Conservation (phyloP, 163 green algal genomes). For the Prototheca cutis region DNA sequence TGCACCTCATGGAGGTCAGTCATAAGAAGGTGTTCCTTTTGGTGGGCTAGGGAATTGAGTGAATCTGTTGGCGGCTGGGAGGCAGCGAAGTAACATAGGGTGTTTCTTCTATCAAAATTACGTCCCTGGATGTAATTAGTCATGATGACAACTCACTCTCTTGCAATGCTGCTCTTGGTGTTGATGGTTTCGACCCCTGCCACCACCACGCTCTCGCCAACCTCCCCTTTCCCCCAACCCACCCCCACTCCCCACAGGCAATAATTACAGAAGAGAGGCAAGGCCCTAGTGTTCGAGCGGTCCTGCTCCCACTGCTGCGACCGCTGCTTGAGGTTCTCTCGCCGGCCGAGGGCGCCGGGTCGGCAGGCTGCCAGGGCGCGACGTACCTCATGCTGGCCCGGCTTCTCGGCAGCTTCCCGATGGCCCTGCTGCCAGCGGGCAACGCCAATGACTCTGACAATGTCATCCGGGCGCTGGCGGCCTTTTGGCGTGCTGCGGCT, state of each 20-base stretch:
- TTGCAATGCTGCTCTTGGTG: no score
- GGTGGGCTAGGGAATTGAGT: no score
- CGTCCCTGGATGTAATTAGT: no score
- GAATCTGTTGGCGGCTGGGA: no score
- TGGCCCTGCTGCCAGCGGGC: not conserved
- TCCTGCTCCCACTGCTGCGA: slow-evolving; percentile 7
- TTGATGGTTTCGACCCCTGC: no score
- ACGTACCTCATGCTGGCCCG: not conserved
- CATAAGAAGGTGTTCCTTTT: no score
- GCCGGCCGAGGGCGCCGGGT: not conserved
- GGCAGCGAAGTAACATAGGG: no score
- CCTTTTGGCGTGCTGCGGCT: slow-evolving; percentile 1
- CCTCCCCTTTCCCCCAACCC: no score
- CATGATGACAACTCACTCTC: no score
- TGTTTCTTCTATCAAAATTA: no score
- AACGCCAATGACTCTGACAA: not conserved
- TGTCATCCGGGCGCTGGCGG: not conserved
- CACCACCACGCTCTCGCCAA: no score
- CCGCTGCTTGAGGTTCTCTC: slow-evolving; percentile 1
- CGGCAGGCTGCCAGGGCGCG: not conserved
- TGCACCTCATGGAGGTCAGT: slow-evolving; percentile 16
- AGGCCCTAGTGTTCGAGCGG: not conserved
- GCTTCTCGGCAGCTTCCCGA: not conserved
- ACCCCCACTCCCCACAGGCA: not conserved
- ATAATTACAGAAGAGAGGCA: not conserved